Conservation (phyloP, 1,284 basidiomycete genomes). For the Phylloporus gajari region DNA sequence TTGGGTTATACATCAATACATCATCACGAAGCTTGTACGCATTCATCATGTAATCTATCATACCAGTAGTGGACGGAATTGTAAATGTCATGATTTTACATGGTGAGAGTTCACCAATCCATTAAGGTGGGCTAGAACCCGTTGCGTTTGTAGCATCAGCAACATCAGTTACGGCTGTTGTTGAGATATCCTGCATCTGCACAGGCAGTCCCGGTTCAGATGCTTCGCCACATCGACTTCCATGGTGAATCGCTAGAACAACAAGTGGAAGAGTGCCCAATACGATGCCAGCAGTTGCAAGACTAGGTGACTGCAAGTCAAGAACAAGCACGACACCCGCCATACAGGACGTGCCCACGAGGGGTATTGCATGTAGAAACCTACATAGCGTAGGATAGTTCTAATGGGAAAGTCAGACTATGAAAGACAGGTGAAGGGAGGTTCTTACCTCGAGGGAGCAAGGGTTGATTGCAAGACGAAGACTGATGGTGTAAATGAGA, state of each 20-base stretch:
- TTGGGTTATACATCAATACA: background rate
- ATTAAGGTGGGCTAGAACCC: background rate
- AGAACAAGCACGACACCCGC: constrained; percentile 20
- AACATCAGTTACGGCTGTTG: too few relatives aligned
- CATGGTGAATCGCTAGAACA: constrained; percentile 7
- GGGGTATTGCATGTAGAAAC: constrained; percentile 32
- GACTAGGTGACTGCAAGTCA: constrained; percentile 15
- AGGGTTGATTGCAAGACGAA: background rate
- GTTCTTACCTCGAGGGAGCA: background rate
- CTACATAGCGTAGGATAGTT: constrained; percentile 15
- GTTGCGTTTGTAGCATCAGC: background rate
- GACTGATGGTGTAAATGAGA: too few relatives aligned
- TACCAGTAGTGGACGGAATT: background rate
- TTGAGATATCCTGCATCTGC: background rate
- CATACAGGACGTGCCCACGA: constrained; percentile 23
- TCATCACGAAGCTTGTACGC: background rate
- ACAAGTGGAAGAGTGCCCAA: constrained; percentile 12
- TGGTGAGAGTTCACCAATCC: background rate
- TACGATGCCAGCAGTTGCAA: constrained; percentile 15
- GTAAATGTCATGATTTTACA: background rate
- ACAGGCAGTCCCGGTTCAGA: background rate
- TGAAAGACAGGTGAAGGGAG: background rate
- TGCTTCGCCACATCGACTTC: background rate
- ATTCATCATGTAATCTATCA: background rate
- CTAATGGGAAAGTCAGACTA: constrained; percentile 3